Evolutionary conservation across 2,329 filamentous ascomycete genomes (phyloP).

Genomic region (Pseudogymnoascus sp.): DNA sequence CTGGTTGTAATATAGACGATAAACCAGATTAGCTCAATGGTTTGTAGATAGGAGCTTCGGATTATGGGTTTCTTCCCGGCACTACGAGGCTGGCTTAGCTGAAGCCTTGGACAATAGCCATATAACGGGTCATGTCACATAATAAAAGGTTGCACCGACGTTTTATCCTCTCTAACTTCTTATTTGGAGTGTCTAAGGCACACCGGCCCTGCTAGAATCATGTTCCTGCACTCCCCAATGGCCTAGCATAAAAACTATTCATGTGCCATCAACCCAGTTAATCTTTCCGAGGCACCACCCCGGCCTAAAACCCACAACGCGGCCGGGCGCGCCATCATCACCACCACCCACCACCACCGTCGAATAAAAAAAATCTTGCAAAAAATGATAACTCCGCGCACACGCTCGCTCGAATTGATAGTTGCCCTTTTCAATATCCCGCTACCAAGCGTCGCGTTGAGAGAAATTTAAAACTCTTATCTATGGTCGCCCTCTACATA

Average conservation of each 20-base stretch:
- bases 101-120: background rate
- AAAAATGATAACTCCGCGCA: conserved; percentile 6
- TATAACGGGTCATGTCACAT: background rate
- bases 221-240: background rate
- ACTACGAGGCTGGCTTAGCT: background rate
- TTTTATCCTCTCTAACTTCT: background rate
- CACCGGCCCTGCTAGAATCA: background rate
- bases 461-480: conserved; percentile 8
- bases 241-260: background rate
- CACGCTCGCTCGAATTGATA: conserved; percentile 6
- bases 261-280: background rate
- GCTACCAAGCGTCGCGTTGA: background rate
- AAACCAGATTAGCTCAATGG: background rate
- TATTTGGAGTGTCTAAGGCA: background rate
- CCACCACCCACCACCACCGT: background rate
- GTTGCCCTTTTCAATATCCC: background rate
- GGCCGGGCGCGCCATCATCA: background rate
- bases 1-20: background rate
- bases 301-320: background rate
- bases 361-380: background rate
- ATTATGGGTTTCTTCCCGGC: background rate
- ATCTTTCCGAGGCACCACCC: background rate
- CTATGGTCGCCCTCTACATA: background rate
- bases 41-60: too few species aligned
- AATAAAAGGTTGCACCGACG: background rate